Evolutionary conservation across 2,329 filamentous ascomycete species (phyloP), one percentile per base, ranked within the genome.

Genomic region (Arthrobotrys conoides): DNA sequence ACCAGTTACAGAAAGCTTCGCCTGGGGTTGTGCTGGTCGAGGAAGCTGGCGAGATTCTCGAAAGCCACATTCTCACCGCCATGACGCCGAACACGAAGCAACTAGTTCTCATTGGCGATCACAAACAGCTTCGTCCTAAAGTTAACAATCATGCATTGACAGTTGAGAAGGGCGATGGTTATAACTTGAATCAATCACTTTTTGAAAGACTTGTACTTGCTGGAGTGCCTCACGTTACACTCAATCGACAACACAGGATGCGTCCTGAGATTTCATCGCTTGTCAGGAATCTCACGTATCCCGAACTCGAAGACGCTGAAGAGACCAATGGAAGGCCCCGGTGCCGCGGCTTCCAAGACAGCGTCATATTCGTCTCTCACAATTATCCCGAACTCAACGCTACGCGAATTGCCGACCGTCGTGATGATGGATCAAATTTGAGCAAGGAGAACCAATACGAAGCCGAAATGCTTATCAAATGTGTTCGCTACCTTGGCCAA

Each of bases 1-100:
- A 87, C 0, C 85, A 88, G 1, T 86, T 93, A 9, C 86, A 86
- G 5, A 84, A 86, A 0, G 88, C 87, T 0, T 83, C 84, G 0
- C 90, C 90, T 0, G 88, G 89, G 0, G 85, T 92, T 3, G 83
- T 93, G 0, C 82, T 94, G 0, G 88, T 92, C 0, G 91, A 93
- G 82, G 91, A 93, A 83, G 91, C 91, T 0, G 91, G 91, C 0
- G 91, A 93, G 80, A 91, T 93, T 4, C 85, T 93, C 0, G 91
- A 93, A 82, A 86, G 87, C 1, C 91, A 93, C 80, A 85, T 91
- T 1, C 83, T 93, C 0, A 88, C 91, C 0, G 88, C 91, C 0
- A 81, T 93, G 76, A 85, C 86, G 0, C 83, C 87, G 0, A 83
- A 86, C 0, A 88, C 88, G 0, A 87, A 91, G 78, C 90, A 93